These are phyloP conservation scores for Pyricularia pennisetigena DNA, from an alignment of 2,329 filamentous ascomycete genomes.

Conservation along the genomic window DNA sequence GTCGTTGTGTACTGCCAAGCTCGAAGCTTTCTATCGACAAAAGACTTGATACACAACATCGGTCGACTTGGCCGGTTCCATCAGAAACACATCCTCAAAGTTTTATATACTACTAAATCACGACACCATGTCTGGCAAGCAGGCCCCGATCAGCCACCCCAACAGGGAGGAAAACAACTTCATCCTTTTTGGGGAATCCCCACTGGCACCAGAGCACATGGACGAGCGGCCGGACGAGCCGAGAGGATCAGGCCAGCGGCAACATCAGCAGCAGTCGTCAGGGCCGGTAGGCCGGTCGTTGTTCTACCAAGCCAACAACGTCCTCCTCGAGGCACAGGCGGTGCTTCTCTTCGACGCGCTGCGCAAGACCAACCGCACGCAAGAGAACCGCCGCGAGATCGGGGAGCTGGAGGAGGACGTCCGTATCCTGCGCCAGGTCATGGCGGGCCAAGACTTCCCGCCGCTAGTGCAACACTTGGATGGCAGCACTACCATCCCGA, in stretches of 20 bases:
- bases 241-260: too few relatives aligned
- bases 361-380: neutral
- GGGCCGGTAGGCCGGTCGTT: too few relatives aligned
- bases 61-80: neutral
- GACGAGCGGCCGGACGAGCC: neutral
- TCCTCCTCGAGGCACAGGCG: neutral
- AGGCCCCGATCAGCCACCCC: neutral
- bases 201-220: neutral
- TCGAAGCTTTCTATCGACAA: neutral
- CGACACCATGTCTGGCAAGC: neutral
- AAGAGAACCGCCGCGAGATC: neutral
- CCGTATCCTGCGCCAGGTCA: too few relatives aligned
- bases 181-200: neutral
- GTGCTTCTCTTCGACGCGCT: neutral
- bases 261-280: neutral
- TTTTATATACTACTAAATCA: neutral
- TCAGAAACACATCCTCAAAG: neutral
- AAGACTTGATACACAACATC: neutral
- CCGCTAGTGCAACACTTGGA: neutral
- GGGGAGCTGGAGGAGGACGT: neutral
- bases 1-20: neutral
- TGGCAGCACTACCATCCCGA: neutral
- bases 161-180: neutral
- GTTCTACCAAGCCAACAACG: neutral
- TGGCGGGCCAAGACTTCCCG: neutral